Conservation (phyloP, 805 yeast species). For the Candida ipomoeae region DNA sequence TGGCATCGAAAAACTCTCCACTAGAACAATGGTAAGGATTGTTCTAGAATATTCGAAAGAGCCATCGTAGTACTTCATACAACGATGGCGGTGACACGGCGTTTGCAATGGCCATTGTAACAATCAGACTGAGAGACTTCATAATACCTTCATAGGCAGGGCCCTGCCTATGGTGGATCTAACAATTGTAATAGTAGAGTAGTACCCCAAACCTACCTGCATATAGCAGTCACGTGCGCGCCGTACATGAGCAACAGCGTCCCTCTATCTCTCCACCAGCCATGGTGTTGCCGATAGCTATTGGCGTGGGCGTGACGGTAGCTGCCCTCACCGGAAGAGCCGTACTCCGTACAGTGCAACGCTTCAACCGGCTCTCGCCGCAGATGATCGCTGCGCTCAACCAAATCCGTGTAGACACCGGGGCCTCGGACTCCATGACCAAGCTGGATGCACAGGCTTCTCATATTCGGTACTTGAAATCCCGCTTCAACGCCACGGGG, state of each 20-base stretch:
- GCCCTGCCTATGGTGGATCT: too few relatives aligned
- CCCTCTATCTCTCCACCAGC: background rate
- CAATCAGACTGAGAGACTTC: too few relatives aligned
- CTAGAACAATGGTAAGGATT: too few relatives aligned
- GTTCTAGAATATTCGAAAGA: too few relatives aligned
- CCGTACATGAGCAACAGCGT: background rate
- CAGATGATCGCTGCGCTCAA: constrained; percentile 21
- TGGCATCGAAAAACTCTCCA: too few relatives aligned
- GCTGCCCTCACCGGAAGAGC: constrained; percentile 18
- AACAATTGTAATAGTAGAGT: too few relatives aligned
- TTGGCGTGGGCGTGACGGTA: constrained; percentile 18
- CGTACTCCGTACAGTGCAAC: constrained; percentile 8
- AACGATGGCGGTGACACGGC: too few relatives aligned
- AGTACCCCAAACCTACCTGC: too few relatives aligned
- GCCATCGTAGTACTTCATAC: too few relatives aligned
- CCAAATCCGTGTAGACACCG: constrained; percentile 13
- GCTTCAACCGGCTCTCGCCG: constrained; percentile 16
- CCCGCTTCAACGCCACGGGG: constrained; percentile 23
- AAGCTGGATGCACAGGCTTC: constrained; percentile 13
- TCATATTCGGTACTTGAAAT: constrained; percentile 17
- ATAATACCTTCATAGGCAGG: too few relatives aligned
- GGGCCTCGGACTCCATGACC: constrained; percentile 7
- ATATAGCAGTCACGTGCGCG: background rate
- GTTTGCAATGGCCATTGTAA: too few relatives aligned
- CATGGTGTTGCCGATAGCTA: constrained; percentile 19